Conservation (phyloP, 805 yeast species). For the Candida easanensis region DNA sequence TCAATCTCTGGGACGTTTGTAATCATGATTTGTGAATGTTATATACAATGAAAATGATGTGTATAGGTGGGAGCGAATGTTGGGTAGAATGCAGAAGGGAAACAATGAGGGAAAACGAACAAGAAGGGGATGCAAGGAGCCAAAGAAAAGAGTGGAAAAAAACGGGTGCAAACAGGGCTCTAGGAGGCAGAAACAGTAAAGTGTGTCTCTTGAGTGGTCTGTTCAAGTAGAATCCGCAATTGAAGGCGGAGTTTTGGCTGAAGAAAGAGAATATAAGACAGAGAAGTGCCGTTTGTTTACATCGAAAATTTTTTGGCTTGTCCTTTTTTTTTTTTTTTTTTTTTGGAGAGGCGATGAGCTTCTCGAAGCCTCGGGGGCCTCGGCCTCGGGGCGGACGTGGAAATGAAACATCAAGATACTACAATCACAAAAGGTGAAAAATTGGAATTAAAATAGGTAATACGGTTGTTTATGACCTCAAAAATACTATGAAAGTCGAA, state of each 20-base stretch:
- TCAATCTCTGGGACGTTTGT: conserved; percentile 12
- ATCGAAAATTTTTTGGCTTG: conserved; percentile 8
- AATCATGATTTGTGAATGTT: conserved; percentile 3
- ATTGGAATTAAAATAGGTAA: too few species aligned
- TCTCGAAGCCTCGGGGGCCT: too few species aligned
- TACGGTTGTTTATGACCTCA: too few species aligned
- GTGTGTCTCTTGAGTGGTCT: neutral
- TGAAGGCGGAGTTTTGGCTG: neutral
- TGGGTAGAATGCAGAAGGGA: neutral
- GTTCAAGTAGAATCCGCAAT: neutral
- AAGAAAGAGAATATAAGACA: neutral
- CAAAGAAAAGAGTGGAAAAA: neutral
- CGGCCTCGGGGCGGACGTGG: too few species aligned
- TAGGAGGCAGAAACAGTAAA: neutral
- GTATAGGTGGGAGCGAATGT: neutral
- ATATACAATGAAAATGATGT: neutral
- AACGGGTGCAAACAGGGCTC: neutral
- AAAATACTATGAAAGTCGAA: too few species aligned
- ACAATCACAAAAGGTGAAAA: too few species aligned
- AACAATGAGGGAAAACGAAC: neutral
- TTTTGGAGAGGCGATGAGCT: neutral
- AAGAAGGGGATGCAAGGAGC: neutral
- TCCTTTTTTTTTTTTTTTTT: neutral
- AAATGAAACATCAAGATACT: too few species aligned
- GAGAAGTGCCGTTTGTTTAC: neutral